Base-by-base conservation (phyloP, 306 rosid species). In the Mimosa bimucronata region DNA sequence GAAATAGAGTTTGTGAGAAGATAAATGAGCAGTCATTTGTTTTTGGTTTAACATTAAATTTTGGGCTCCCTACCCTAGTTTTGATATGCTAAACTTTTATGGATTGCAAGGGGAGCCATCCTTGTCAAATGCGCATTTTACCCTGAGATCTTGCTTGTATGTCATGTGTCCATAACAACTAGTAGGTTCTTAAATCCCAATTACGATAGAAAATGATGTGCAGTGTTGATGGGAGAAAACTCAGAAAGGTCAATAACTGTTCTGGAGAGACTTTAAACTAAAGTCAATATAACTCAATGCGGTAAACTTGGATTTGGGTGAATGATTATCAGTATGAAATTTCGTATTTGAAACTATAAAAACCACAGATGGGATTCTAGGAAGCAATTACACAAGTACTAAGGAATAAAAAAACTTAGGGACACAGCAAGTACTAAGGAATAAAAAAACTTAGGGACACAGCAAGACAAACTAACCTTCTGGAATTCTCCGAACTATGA, bases 11-110 rank as follows among this genome's bases (percentile, higher is more conserved):
- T 29, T 34, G 79, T 40, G 60, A 21, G 58, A 31, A 73, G 48
- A 66, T 37, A 30, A 50, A 61, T 69, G 58, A 61, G 69, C 60
- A 8, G 66, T 77, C 66, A 50, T 71, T 73, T 77, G 41, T 41
- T 72, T 60, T 14, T 28, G 37, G 66, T 40, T 57, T 66, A 26
- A 53, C 67, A 75, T 73, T 16, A 25, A 15, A 55, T 31, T 65
- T 66, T 37, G 29, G 48, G 69, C 28, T 55, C 4, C 28, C 62
- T 55, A 9, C 73, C 21, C 25, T 66, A 13, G 57, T 66, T 26
- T 45, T 72, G 9, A 30, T 42, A 12, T 80, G 46, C 66, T 66
- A 42, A 42, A 31, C 9, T 21, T 72, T 37, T 71, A 4, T 60
- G 66, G 19, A 26, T 13, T 60, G 66, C 66, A 26, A 60, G 7